A percentile compares a stretch with the other conserved stretches of the same genome.
Evolutionary conservation across 2,329 filamentous ascomycete genomes (phyloP).

Genomic region (Fusarium anguioides): DNA sequence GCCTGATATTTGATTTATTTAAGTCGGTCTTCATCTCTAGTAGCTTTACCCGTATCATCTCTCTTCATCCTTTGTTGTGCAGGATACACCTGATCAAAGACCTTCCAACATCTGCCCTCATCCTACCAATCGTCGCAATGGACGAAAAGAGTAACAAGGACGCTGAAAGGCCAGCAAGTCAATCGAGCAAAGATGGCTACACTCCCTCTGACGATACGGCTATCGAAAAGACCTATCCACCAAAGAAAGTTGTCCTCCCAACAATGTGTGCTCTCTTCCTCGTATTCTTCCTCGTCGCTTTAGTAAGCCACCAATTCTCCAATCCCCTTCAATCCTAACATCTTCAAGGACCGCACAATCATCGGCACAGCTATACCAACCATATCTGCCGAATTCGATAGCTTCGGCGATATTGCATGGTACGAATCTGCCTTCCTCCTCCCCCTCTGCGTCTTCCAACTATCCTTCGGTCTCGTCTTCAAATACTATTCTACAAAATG

Average conservation of each 20-base stretch:
- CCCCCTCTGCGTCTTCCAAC: constrained; percentile 26
- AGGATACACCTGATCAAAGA: too few relatives aligned
- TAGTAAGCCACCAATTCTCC: background rate
- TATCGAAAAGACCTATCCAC: constrained; percentile 8
- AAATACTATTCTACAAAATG: constrained; percentile 31
- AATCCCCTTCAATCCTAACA: background rate
- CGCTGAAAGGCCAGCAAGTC: accelerated
- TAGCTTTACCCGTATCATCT: too few relatives aligned
- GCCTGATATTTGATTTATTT: background rate
- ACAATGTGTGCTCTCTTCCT: constrained; percentile 23
- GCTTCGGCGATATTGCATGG: constrained; percentile 28
- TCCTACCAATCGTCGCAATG: background rate
- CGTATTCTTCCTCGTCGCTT: constrained; percentile 20
- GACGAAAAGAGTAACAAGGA: background rate
- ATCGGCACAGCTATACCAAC: constrained; percentile 28
- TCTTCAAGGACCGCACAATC: constrained; percentile 11
- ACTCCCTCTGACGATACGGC: accelerated
- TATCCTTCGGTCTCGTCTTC: constrained; percentile 23
- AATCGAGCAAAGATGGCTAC: background rate
- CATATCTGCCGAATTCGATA: constrained; percentile 26
- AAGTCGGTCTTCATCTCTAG: background rate
- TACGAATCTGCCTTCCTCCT: constrained; percentile 30
- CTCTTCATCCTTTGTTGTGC: too few relatives aligned
- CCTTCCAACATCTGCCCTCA: too few relatives aligned
- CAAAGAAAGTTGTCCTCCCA: constrained; percentile 18